Base-by-base conservation (phyloP, 2,329 filamentous ascomycete genomes). In the Hymenoscyphus occultus region DNA sequence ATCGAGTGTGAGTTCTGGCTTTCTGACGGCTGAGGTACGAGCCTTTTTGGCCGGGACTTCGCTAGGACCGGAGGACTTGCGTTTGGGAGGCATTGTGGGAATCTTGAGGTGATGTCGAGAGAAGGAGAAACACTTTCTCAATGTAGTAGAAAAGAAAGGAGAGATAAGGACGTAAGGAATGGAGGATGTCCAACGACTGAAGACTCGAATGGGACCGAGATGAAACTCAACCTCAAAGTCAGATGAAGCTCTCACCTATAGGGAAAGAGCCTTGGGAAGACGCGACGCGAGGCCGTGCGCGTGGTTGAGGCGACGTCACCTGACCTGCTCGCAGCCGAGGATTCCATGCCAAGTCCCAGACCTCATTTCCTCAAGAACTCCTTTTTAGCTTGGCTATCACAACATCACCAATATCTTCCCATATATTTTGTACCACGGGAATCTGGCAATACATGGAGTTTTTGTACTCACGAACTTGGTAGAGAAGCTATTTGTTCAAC, bases 31-130 rank as follows among this genome's bases (percentile, higher is more conserved):
- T 13, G 51, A 62, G 13, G 39, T 45, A 35, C 60, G 60, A 5
- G 60, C 60, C 35, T 57, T 62, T 19, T 62, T 62, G 32, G 32
- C 3, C 14, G 45, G 16, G 31, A 32, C 32, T 16, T 45, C 48
- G 60, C 16, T 31, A 5, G 39, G 12, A 39, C 16, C 19, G 22
- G 60, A 35, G 10, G 48, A 40, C 13, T 61, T 61, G 22, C 42
- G 60, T 14, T 61, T 61, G n/a, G 60, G 54, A 48, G 54, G 54
- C 54, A 56, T 56, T 12, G 31, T 56, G n/a, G 22, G 22, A 22
- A 31, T 31, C 32, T 16, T 16, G 45, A 22, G 19, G 19, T 22
- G 9, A 51, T 14, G 14, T 51, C 13, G 16, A 22, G 45, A 22
- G 14, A 51, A 6, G 19, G 45, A 51, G 28, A 28, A 28, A 28